phyloP scores from a whole-genome alignment of 192 early-diverging fungal genomes.

The Chytriomyces sp. region DNA sequence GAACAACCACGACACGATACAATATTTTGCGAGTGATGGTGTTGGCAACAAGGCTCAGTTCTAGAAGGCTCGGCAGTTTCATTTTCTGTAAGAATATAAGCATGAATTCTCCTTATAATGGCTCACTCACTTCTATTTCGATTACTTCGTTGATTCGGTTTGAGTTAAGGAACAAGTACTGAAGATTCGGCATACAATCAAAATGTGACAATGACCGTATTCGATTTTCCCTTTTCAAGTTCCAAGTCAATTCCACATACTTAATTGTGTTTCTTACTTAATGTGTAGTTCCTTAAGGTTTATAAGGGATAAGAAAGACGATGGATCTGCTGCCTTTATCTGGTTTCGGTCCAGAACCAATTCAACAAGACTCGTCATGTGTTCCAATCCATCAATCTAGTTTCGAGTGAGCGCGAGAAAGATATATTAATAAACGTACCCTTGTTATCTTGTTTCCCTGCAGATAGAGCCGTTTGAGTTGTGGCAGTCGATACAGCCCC shows the following conservation, averaged over 20 bases:
- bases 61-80: slow-evolving; percentile 57
- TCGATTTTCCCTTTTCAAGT: slow-evolving; percentile 55
- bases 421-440: slow-evolving; percentile 35
- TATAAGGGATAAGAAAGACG: slow-evolving; percentile 53
- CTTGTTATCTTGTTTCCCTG: slow-evolving; percentile 58
- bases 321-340: slow-evolving; percentile 57
- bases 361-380: slow-evolving; percentile 56
- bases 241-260: no score
- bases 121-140: slow-evolving; percentile 55
- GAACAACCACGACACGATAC: slow-evolving; percentile 51
- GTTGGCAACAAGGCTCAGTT: slow-evolving; percentile 53
- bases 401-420: no score
- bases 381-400: slow-evolving; percentile 62
- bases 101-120: neutral
- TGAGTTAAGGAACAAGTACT: slow-evolving; percentile 47
- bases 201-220: slow-evolving; percentile 56
- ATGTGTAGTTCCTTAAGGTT: slow-evolving; percentile 61
- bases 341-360: slow-evolving; percentile 65
- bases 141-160: slow-evolving; percentile 59
- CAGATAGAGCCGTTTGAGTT: slow-evolving; percentile 52
- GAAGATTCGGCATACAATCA: slow-evolving; percentile 57
- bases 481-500: slow-evolving; percentile 50
- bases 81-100: slow-evolving; percentile 51
- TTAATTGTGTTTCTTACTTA: slow-evolving; percentile 41
- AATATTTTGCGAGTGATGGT: slow-evolving; percentile 57